Evolutionary conservation across 1,139 yeast species (phyloP).

Genomic region (Kodamaea arcana): DNA sequence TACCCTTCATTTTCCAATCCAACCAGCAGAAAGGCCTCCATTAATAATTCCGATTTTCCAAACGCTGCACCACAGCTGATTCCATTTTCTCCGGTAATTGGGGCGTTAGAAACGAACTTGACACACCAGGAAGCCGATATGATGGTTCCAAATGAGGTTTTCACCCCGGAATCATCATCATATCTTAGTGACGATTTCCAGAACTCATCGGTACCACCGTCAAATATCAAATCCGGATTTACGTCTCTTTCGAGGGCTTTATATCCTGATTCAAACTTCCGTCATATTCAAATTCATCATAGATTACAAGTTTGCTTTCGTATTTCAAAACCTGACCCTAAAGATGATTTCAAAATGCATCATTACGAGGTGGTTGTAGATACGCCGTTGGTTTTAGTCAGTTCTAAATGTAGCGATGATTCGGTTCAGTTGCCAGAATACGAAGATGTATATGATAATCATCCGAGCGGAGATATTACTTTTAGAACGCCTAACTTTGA

Average conservation of each 20-base stretch:
- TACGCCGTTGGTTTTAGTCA: conserved; percentile 71
- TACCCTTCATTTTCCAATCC: conserved; percentile 11
- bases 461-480: conserved; percentile 10
- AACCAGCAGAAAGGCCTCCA: conserved; percentile 18
- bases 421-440: conserved; percentile 72
- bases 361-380: conserved; percentile 89
- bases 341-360: conserved; percentile 56
- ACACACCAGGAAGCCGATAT: conserved; percentile 17
- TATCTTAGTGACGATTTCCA: conserved; percentile 23
- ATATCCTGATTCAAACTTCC: conserved; percentile 69
- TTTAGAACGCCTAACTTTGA: conserved; percentile 37
- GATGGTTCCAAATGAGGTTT: conserved; percentile 11
- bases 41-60: conserved; percentile 5
- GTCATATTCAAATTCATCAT: conserved; percentile 69
- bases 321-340: conserved; percentile 63
- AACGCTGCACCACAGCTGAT: conserved; percentile 9
- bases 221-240: conserved; percentile 35
- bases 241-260: conserved; percentile 36
- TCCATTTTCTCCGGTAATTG: conserved; percentile 38
- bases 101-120: conserved; percentile 40
- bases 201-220: conserved; percentile 10
- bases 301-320: conserved; percentile 75
- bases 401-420: conserved; percentile 66
- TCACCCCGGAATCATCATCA: conserved; percentile 28
- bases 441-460: conserved; percentile 21